phyloP scores from a whole-genome alignment of 2,329 filamentous ascomycete genomes.

The Alternaria incomplexa region DNA sequence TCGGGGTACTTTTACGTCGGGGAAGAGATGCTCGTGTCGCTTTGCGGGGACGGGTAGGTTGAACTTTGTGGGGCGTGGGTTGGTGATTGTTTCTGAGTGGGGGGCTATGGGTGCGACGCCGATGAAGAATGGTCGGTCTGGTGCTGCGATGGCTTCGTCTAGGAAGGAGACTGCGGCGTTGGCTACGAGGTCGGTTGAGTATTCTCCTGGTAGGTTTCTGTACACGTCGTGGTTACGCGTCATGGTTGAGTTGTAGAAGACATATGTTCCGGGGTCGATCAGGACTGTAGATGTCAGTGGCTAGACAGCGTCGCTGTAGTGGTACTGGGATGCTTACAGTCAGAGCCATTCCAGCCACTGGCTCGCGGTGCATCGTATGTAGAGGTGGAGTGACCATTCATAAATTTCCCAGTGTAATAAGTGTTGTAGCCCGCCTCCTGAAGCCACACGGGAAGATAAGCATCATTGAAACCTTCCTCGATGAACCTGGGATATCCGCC shows the following conservation, averaged over 20 bases:
- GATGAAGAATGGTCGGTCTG: conserved; percentile 69
- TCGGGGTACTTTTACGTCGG: conserved; percentile 64
- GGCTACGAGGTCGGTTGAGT: conserved; percentile 66
- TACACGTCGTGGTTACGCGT: conserved; percentile 65
- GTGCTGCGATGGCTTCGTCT: conserved; percentile 60
- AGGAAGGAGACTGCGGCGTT: conserved; percentile 66
- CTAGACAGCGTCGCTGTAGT: no score
- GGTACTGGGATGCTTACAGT: conserved; percentile 28
- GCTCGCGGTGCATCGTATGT: conserved; percentile 67
- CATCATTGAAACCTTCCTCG: conserved; percentile 67
- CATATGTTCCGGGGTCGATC: conserved; percentile 71
- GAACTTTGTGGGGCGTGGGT: conserved; percentile 34
- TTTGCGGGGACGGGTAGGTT: conserved; percentile 65
- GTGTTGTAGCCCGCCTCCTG: conserved; percentile 72
- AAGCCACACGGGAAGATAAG: conserved; percentile 75
- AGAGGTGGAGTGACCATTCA: conserved; percentile 66
- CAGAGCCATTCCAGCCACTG: conserved; percentile 64
- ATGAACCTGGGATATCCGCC: conserved; percentile 72
- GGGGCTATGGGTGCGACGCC: conserved; percentile 70
- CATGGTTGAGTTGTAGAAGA: conserved; percentile 70
- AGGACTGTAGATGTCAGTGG: conserved; percentile 40
- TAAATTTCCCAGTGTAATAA: conserved; percentile 76
- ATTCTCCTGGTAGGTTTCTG: conserved; percentile 61
- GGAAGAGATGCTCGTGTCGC: conserved; percentile 68
- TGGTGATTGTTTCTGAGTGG: conserved; percentile 52